Evolutionary conservation across 1,284 basidiomycete genomes (phyloP), one percentile per base, ranked within the genome.

Genomic region (Acaromyces ingoldii): DNA sequence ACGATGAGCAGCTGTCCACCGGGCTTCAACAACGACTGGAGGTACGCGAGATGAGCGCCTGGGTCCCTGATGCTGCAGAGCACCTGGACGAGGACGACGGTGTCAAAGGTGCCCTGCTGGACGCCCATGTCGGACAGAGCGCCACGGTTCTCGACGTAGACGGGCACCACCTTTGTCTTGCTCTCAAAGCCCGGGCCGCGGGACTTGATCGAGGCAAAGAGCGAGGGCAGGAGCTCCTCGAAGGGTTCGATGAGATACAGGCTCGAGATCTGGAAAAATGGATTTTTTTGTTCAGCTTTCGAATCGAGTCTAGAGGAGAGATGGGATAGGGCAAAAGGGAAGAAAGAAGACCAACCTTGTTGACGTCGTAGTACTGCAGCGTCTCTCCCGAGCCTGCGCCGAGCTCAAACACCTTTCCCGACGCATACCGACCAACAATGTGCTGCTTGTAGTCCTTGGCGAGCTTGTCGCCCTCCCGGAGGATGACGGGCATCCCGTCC

Each of bases 51-150:
- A 33, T 67, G 65, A 2, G 43, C 30, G 41, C 68, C 58, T 6
- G 63, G 65, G 1, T 65, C 38, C 2, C 57, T 53, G 17, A 70
- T 56, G 6, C 59, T 62, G 55, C 67, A 70, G 19, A 69, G 48
- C 2, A 69, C 67, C 29, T 70, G 66, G 22, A 69, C 62, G 24
- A 68, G 50, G 0, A 68, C 57, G 43, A 69, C 47, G n/a, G 66
- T 67, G 44, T 71, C 68, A 17, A 69, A 42, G 24, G 49, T 50
- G 22, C 38, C 58, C 3, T 57, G 45, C 9, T 53, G 39, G 33
- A 69, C 37, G 2, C 60, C 62, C 19, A 48, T 39, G 3, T 60
- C 50, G 6, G 22, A 13, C 30, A 56, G 24, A 3, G n/a, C 25
- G 10, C 29, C 31, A 6, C 51, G 19, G 24, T 54, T 31, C 17